Evolutionary conservation across 2,329 filamentous ascomycete species (phyloP).

Genomic region (Aspergillus candidus): DNA sequence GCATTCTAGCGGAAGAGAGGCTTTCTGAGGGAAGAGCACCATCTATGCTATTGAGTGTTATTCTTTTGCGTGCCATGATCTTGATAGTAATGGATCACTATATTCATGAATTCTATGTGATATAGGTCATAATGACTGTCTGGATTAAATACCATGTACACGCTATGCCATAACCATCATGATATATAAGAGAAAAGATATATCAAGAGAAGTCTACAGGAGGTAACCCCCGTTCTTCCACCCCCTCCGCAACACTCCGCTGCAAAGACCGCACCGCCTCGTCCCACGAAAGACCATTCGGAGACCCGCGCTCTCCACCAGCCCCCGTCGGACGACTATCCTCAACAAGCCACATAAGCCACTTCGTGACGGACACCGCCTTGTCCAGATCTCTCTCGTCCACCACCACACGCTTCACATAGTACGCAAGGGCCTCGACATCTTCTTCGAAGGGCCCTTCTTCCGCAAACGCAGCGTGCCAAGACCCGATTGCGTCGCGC

Average conservation of each 20-base stretch:
- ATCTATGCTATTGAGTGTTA: no score
- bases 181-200: constrained; percentile 7
- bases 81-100: background rate
- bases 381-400: constrained; percentile 77
- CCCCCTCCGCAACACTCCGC: constrained; percentile 37
- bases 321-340: constrained; percentile 23
- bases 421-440: constrained; percentile 65
- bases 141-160: no score
- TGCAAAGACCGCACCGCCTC: constrained; percentile 37
- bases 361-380: constrained; percentile 61
- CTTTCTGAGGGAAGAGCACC: no score
- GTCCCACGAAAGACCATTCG: constrained; percentile 27
- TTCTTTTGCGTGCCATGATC: no score
- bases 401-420: constrained; percentile 63
- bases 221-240: constrained; percentile 42
- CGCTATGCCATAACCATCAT: background rate
- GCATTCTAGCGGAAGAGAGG: no score
- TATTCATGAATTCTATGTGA: background rate
- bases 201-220: constrained; percentile 36
- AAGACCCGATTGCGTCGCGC: constrained; percentile 66
- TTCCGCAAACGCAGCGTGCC: constrained; percentile 64
- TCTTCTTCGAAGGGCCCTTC: constrained; percentile 77
- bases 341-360: constrained; percentile 46
- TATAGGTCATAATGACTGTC: no score
- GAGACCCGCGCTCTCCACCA: constrained; percentile 22